Conservation (phyloP, 1,284 basidiomycete species). For the Acaromyces ingoldii region DNA sequence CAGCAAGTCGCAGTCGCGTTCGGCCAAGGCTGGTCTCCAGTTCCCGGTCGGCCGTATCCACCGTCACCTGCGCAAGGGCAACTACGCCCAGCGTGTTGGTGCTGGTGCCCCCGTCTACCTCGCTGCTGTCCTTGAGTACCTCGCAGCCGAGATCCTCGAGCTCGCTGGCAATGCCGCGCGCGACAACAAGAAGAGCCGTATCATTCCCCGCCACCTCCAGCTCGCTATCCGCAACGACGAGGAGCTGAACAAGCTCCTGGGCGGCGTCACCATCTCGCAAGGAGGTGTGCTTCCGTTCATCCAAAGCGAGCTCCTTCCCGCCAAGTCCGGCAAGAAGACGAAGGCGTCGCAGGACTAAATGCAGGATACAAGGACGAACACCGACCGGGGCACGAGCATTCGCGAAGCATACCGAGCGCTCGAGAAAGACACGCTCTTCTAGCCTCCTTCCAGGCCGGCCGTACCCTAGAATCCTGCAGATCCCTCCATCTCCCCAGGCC, state of each 20-base stretch:
- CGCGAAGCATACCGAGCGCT: no score
- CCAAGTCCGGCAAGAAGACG: slow-evolving; percentile 61
- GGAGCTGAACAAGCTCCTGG: slow-evolving; percentile 67
- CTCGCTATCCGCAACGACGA: slow-evolving; percentile 68
- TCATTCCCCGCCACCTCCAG: slow-evolving; percentile 82
- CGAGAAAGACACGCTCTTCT: no score
- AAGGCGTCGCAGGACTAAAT: slow-evolving; percentile 51
- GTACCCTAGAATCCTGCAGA: no score
- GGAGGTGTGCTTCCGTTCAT: slow-evolving; percentile 75
- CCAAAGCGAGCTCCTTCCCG: slow-evolving; percentile 64
- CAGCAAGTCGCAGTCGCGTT: slow-evolving; percentile 64
- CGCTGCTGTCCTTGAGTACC: slow-evolving; percentile 76
- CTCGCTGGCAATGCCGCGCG: slow-evolving; percentile 72
- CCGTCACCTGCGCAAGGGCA: slow-evolving; percentile 76
- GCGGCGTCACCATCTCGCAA: slow-evolving; percentile 80
- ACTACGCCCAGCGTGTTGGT: slow-evolving; percentile 74
- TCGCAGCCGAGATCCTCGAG: slow-evolving; percentile 81
- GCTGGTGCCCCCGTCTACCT: slow-evolving; percentile 75
- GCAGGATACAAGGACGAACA: neutral
- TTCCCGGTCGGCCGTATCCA: slow-evolving; percentile 85
- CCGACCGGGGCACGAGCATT: no score
- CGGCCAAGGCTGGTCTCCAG: slow-evolving; percentile 63
- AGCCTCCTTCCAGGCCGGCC: no score
- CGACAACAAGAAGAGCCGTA: slow-evolving; percentile 77
- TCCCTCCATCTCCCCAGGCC: no score